A percentile compares a stretch with the other conserved stretches of the same genome.
Conservation (phyloP, 2,329 filamentous ascomycete genomes). For the Sphaerulina vaccinii region DNA sequence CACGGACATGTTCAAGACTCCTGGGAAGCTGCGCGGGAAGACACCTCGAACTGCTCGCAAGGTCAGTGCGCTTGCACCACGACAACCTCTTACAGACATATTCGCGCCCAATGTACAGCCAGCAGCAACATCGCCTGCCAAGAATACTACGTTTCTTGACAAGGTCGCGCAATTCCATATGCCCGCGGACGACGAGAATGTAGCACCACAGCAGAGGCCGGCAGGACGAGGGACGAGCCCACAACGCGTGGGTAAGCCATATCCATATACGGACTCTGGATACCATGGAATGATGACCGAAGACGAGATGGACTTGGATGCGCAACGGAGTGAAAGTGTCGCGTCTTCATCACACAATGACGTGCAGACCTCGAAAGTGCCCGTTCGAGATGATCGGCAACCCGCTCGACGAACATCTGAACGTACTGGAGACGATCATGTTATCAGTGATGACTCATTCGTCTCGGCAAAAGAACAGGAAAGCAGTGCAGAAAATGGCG, state of each 20-base stretch:
- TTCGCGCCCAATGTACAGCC: constrained; percentile 46
- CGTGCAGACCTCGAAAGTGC: constrained; percentile 22
- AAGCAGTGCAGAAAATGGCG: constrained; percentile 20
- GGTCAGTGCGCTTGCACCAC: constrained; percentile 55
- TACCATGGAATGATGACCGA: constrained; percentile 65
- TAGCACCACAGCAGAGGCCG: constrained; percentile 27
- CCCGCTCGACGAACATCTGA: constrained; percentile 34
- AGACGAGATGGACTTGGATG: constrained; percentile 49
- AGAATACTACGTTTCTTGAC: constrained; percentile 50
- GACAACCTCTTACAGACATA: constrained; percentile 54
- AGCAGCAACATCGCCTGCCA: constrained; percentile 54
- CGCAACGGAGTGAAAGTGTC: constrained; percentile 19
- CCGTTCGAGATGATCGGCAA: constrained; percentile 28
- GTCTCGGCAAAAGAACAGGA: constrained; percentile 49
- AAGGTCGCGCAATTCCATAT: constrained; percentile 61
- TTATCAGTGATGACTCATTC: constrained; percentile 45
- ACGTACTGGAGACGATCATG: constrained; percentile 28
- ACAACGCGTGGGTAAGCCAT: constrained; percentile 35
- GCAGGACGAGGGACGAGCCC: constrained; percentile 37
- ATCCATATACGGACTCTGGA: constrained; percentile 59
- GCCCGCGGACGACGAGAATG: constrained; percentile 53
- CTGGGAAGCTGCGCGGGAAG: constrained; percentile 77
- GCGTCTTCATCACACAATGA: constrained; percentile 19
- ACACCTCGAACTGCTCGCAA: constrained; percentile 72
- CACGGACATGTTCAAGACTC: constrained; percentile 93